Base-by-base conservation (phyloP, 176 grass and related monocot genomes). In the Avena atlantica region DNA sequence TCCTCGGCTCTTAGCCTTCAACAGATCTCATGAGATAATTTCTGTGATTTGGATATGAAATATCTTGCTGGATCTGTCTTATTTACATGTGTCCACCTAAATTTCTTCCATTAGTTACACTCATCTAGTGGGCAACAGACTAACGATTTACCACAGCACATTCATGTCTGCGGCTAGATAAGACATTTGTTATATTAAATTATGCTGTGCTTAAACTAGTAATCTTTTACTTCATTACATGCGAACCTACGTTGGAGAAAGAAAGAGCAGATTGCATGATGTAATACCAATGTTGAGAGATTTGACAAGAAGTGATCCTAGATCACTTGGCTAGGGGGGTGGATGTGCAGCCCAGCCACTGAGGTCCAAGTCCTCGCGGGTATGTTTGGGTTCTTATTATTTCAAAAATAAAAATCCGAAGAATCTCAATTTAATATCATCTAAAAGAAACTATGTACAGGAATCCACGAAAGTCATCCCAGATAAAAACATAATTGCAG, bases 401-500 rank as follows among this genome's bases (percentile, higher is more conserved):
- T 65, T 65, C 24, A 65, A 29, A 64, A 65, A 25, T 64, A 27
- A 65, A 65, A 29, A 40, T 40, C 57, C n/a, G 19, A 23, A 81
- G 48, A 44, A 42, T 12, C 76, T 71, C 59, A 65, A 61, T 27
- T 23, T 80, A 73, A 9, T 70, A 51, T 40, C 78, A 78, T 62
- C 81, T 42, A 21, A 57, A 85, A 71, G 74, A 16, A 61, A 66
- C 12, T 56, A 86, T 37, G 8, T 13, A 86, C 40, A 62, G 5
- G 56, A 89, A 51, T 57, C n/a, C 53, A 27, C 16, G 31, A 21
- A 71, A 81, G 55, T 36, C n/a, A 34, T 17, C 51, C 50, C 4
- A 45, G 40, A 77, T 7, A 82, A 49, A 59, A 82, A 78, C 62
- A 78, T 56, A 74, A 88, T 70, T 78, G 37, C 6, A 15, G 10